Conservation (phyloP, 2,329 filamentous ascomycete species). For the Penicillium sp. region DNA sequence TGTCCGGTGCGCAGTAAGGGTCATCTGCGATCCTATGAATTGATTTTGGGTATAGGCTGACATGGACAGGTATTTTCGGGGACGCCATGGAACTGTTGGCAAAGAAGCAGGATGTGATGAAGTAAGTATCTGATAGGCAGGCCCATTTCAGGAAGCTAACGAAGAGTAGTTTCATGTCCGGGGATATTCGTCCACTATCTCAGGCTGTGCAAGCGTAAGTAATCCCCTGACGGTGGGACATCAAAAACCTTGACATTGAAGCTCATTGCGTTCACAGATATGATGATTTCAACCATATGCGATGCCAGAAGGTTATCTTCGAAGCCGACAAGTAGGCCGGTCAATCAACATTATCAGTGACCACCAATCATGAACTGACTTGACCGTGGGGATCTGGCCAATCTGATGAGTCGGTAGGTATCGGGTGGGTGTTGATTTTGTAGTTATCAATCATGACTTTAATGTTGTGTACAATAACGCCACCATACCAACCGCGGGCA, state of each 20-base stretch:
- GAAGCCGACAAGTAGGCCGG: slow-evolving; percentile 45
- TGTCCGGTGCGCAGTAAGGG: slow-evolving; percentile 61
- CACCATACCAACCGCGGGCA: too few species aligned
- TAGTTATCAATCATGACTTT: neutral
- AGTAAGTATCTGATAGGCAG: slow-evolving; percentile 48
- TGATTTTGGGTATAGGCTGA: neutral
- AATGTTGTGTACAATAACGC: neutral
- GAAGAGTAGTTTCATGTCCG: slow-evolving; percentile 66
- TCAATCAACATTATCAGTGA: slow-evolving; percentile 24
- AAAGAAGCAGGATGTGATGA: slow-evolving; percentile 64
- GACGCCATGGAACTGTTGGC: slow-evolving; percentile 64
- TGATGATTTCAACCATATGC: slow-evolving; percentile 67
- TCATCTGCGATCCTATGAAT: neutral
- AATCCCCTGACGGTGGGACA: neutral
- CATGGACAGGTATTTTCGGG: slow-evolving; percentile 54
- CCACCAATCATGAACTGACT: neutral
- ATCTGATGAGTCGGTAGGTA: neutral
- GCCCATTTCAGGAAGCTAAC: slow-evolving; percentile 18
- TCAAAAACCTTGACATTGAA: neutral
- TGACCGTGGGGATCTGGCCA: neutral
- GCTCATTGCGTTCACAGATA: slow-evolving; percentile 47
- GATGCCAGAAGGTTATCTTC: slow-evolving; percentile 70
- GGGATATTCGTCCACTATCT: slow-evolving; percentile 68
- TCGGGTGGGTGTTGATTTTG: neutral
- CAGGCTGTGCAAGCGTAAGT: slow-evolving; percentile 58